Percentiles rank a stretch among this genome's conserved stretches.
Conservation (phyloP, 1,284 basidiomycete species). For the Puccinia horiana region DNA sequence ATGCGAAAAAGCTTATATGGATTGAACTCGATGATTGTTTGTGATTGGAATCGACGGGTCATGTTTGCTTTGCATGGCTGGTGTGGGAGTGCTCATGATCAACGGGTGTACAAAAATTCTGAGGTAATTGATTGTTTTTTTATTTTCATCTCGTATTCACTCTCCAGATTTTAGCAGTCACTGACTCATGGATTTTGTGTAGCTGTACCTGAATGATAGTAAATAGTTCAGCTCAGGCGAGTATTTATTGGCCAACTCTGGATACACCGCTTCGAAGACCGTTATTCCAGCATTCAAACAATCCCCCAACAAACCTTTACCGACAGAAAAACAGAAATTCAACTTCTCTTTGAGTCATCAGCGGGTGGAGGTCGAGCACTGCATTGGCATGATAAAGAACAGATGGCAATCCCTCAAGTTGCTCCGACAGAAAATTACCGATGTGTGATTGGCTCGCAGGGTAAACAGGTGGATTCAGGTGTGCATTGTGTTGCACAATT, state of each 20-base stretch:
- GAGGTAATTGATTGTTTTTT: neutral
- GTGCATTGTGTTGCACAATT: slow-evolving; percentile 6
- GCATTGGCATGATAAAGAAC: slow-evolving; percentile 28
- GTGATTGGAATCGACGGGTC: neutral
- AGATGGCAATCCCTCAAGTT: slow-evolving; percentile 9
- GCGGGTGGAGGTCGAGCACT: slow-evolving; percentile 15
- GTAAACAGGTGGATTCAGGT: neutral
- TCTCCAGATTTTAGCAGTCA: neutral
- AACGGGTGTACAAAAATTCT: neutral
- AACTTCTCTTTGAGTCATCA: neutral
- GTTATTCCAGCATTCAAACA: slow-evolving; percentile 5
- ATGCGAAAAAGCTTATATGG: neutral
- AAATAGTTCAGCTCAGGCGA: neutral
- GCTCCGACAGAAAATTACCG: neutral
- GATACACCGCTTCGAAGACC: slow-evolving; percentile 1
- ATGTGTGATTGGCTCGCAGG: neutral
- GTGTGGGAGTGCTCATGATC: slow-evolving; percentile 28
- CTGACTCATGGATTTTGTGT: too few species aligned
- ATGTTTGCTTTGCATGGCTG: slow-evolving; percentile 15
- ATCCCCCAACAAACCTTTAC: neutral
- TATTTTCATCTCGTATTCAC: neutral
- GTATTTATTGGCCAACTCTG: slow-evolving; percentile 23
- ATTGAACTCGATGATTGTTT: slow-evolving; percentile 11
- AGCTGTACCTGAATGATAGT: too few species aligned
- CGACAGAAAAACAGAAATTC: neutral